These are phyloP conservation scores for Pelargonium cotyledonis DNA, from an alignment of 441 rosid species.

Conservation along the genomic window DNA sequence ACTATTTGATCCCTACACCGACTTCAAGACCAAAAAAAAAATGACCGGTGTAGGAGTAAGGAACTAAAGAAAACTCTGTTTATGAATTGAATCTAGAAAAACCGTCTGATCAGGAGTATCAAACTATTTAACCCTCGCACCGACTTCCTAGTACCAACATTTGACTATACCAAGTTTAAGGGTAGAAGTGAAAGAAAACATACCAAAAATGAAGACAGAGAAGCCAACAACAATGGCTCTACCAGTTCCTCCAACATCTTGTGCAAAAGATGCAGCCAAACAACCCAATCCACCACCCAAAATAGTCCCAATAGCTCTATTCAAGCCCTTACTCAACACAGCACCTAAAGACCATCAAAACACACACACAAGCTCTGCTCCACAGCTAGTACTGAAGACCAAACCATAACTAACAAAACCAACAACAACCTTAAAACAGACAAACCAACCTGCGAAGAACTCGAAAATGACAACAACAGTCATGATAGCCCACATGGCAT, in stretches of 20 bases:
- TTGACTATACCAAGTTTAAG: too few relatives aligned
- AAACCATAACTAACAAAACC: too few relatives aligned
- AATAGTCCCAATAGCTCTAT: constrained; percentile 69
- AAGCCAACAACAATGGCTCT: constrained; percentile 41
- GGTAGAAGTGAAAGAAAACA: constrained; percentile 7
- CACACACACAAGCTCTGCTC: background rate
- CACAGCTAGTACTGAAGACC: background rate
- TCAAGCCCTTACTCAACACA: constrained; percentile 67
- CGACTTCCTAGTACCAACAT: too few relatives aligned
- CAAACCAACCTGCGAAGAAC: constrained; percentile 45
- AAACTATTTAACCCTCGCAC: too few relatives aligned
- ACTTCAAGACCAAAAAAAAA: too few relatives aligned
- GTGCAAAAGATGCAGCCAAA: constrained; percentile 46
- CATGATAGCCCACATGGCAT: constrained; percentile 79
- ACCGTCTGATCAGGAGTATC: too few relatives aligned
- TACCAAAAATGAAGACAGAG: constrained; percentile 57
- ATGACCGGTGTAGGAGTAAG: too few relatives aligned
- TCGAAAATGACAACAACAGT: constrained; percentile 65
- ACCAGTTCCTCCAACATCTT: constrained; percentile 39
- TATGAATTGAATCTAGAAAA: too few relatives aligned
- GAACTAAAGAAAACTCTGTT: too few relatives aligned
- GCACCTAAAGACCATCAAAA: constrained; percentile 42
- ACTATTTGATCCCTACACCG: too few relatives aligned
- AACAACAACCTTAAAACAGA: too few relatives aligned
- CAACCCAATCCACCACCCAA: constrained; percentile 71